Evolutionary conservation across 2,329 filamentous ascomycete species (phyloP).

Genomic region (Colletotrichum endophyticum): DNA sequence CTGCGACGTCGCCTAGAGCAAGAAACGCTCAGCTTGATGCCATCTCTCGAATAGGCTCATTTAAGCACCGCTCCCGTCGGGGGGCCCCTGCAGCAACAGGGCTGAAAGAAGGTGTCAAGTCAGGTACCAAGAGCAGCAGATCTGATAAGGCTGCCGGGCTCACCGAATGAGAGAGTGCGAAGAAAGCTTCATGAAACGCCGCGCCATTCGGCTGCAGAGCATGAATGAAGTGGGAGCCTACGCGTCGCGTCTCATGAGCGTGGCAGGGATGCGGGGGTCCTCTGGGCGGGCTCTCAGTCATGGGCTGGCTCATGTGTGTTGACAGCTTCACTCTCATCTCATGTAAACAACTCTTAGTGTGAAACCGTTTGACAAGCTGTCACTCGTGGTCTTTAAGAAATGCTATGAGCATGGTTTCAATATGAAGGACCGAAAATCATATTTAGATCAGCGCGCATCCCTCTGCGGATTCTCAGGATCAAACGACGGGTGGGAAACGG

Average conservation of each 20-base stretch:
- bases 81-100: not conserved
- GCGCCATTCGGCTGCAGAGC: not conserved
- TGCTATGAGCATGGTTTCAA: not conserved
- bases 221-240: not conserved
- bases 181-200: not conserved
- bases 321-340: not conserved
- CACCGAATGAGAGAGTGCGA: not conserved
- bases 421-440: not conserved
- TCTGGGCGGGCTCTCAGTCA: not conserved
- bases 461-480: not conserved
- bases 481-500: not conserved
- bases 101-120: not conserved
- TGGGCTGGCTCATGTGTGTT: not conserved
- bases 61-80: not conserved
- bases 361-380: not conserved
- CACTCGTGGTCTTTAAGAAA: not conserved
- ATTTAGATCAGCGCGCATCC: not conserved
- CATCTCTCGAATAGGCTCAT: not conserved
- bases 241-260: not conserved
- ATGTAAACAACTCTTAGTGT: not conserved
- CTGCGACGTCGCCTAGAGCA: not conserved
- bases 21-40: rapidly evolving
- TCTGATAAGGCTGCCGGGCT: not conserved
- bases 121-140: not conserved
- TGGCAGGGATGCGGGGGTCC: not conserved